Base-by-base conservation (phyloP, 306 rosid genomes). In the Elaeagnus macrophylla region DNA sequence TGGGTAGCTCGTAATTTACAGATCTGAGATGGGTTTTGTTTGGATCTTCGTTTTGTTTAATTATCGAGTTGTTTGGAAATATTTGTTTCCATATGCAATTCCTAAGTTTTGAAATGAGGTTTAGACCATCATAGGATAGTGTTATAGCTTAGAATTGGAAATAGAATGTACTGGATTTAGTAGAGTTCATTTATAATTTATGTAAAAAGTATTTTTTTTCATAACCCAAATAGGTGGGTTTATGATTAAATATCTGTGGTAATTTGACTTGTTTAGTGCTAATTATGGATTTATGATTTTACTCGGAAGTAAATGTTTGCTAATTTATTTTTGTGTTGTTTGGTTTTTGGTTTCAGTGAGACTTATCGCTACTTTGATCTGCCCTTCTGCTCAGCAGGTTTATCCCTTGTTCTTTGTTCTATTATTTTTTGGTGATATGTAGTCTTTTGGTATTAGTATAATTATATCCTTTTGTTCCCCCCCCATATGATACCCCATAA, bases 331-430 rank as follows among this genome's bases (percentile, higher is more conserved):
- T 25, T 50, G 53, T 10, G 44, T 9, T 43, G 10, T 52, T 46
- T 37, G 39, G 53, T 60, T 32, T 63, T 61, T 66, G 44, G 51
- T 64, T 81, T n/a, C 91, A 86, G 95, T 57, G 95, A 86, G 70
- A 86, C 95, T 7, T 82, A 86, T 72, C 91, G 95, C 9, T 82
- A 75, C 60, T 79, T 75, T 57, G 95, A 82, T 81, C 85, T 82
- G 17, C 95, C 95, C 7, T 86, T 86, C 76, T 86, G 95, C 63
- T 76, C 81, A 0, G 46, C 67, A 76, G 81, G 81, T 76, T 59
- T 25, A 37, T 54, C 61, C 46, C 61, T 16, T 25, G 32, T 25
- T 25, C 4, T 25, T 25, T 1, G 4, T 25, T 3, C 32, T 25
- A 25, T 25, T 25, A 5, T 25, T 25, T 25, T 25, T 25, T 1